phyloP scores from a whole-genome alignment of 2,329 filamentous ascomycete species.

The Bipolaris zeicola region DNA sequence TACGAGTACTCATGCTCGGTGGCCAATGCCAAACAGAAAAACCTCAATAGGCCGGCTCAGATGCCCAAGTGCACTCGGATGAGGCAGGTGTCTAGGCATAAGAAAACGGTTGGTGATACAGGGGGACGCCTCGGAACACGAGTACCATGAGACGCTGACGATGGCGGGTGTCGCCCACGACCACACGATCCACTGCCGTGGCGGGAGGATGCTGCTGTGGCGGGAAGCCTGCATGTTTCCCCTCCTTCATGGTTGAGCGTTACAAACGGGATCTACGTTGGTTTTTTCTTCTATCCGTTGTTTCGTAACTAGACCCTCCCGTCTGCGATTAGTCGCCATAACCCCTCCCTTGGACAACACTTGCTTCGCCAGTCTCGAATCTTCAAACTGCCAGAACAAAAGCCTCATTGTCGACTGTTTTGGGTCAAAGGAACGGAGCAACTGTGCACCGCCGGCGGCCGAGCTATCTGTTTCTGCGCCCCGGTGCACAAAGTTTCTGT shows the following conservation, averaged over 20 bases:
- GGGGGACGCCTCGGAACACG: not conserved
- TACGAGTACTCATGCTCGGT: not conserved
- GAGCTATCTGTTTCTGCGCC: not conserved
- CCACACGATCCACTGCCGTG: slow-evolving; percentile 12
- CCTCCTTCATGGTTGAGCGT: slow-evolving; percentile 18
- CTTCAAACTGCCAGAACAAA: slow-evolving; percentile 17
- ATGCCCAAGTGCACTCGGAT: slow-evolving; percentile 15
- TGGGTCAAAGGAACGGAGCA: not conserved
- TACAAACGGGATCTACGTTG: slow-evolving; percentile 21
- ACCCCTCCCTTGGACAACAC: slow-evolving; percentile 10
- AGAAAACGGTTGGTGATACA: slow-evolving; percentile 5
- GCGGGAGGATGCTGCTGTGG: slow-evolving; percentile 20
- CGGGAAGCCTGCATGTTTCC: slow-evolving; percentile 14
- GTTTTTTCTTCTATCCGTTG: slow-evolving; percentile 20
- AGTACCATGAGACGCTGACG: slow-evolving; percentile 24
- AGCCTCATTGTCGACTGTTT: slow-evolving; percentile 15
- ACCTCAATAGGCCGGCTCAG: not conserved
- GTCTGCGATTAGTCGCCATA: slow-evolving; percentile 9
- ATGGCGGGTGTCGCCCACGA: slow-evolving; percentile 6
- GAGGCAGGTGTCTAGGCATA: slow-evolving; percentile 18
- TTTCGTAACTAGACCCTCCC: slow-evolving; percentile 24
- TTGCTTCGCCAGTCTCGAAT: slow-evolving; percentile 25
- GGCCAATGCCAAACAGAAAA: slow-evolving; percentile 9
- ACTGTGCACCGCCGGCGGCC: not conserved
- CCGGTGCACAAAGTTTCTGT: slow-evolving; percentile 17